Evolutionary conservation across 2,329 filamentous ascomycete genomes (phyloP), one percentile per base, ranked within the genome.

Genomic region (Camptophora hylomeconis): DNA sequence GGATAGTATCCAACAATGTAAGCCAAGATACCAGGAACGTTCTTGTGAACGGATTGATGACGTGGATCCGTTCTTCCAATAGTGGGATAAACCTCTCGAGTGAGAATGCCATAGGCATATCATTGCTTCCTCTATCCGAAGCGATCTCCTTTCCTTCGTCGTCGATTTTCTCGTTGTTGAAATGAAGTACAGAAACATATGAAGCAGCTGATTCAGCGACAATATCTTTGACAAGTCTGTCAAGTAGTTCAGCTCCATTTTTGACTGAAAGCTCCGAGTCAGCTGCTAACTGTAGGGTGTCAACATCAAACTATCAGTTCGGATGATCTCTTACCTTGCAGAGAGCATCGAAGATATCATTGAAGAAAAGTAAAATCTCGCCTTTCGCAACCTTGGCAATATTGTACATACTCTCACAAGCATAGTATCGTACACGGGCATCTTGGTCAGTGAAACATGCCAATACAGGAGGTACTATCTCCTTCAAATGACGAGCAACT

Each of bases 341-440:
- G 31, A 98, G 63, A 13, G 89, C 84, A 60, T 98, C 89, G 50
- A 98, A 98, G 39, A 98, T 89, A 47, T 92, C 80, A 57, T 98
- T 98, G 58, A 98, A 98, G 63, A 93, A 98, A 21, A 92, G 72
- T 41, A 98, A 58, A 12, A 98, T 89, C 57, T 98, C 89, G 20
- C 92, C 89, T 58, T 98, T 98, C 36, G 87, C 89, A 26, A 98
- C 89, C 60, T 98, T 98, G 49, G 89, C 86, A 50, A 98, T 98
- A 57, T 98, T 98, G 61, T 98, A 98, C 89, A 98, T 98, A 55
- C 86, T 92, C 62, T 98, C 89, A 58, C 89, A 98, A 14, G 89
- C 89, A 58, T 98, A 98, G 56, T 98, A 98, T 40, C 89, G 73
- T 17, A 95, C 89, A 34, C 89, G 73, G 16, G 89, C 86, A 77